A percentile compares a stretch with the other conserved stretches of the same genome.
phyloP scores from a whole-genome alignment of 1,139 yeast genomes.

The Taphrina sp. region DNA sequence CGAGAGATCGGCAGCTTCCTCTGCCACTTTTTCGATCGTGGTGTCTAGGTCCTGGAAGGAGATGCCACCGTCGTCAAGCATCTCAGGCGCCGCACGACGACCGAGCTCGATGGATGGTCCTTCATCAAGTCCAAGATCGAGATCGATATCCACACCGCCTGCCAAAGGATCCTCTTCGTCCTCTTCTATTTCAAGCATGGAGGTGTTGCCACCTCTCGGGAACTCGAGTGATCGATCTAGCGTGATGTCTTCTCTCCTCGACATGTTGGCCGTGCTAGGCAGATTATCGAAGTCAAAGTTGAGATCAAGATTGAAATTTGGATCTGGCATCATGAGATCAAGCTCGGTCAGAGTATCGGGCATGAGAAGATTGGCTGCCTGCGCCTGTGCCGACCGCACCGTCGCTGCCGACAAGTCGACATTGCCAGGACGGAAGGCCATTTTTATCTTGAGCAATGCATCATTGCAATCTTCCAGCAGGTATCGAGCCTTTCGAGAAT shows the following conservation, averaged over 20 bases:
- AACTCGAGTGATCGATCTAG: slow-evolving; percentile 22
- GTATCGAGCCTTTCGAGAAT: slow-evolving; percentile 80
- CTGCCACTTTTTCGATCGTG: neutral
- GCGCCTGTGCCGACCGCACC: slow-evolving; percentile 45
- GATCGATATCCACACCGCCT: slow-evolving; percentile 32
- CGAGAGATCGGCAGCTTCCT: slow-evolving; percentile 14
- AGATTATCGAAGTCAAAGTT: slow-evolving; percentile 30
- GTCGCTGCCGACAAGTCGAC: slow-evolving; percentile 51
- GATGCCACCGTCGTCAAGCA: slow-evolving; percentile 31
- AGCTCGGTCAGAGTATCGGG: slow-evolving; percentile 77
- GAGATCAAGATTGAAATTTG: slow-evolving; percentile 33
- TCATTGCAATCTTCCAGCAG: slow-evolving; percentile 82
- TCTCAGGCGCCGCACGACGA: slow-evolving; percentile 44
- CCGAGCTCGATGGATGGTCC: slow-evolving; percentile 63
- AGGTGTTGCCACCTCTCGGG: slow-evolving; percentile 11
- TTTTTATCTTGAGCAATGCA: slow-evolving; percentile 68
- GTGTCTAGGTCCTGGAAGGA: slow-evolving; percentile 4
- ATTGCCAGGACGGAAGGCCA: slow-evolving; percentile 59
- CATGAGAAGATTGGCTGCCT: slow-evolving; percentile 55
- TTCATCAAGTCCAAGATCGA: slow-evolving; percentile 37
- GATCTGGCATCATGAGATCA: slow-evolving; percentile 51
- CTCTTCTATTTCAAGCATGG: slow-evolving; percentile 22
- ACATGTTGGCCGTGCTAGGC: slow-evolving; percentile 23
- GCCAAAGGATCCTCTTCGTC: slow-evolving; percentile 37
- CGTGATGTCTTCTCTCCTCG: slow-evolving; percentile 32